Evolutionary conservation across 73 alveolate genomes (phyloP), one percentile per base, ranked within the genome.

Genomic region (Paramecium bursaria): DNA sequence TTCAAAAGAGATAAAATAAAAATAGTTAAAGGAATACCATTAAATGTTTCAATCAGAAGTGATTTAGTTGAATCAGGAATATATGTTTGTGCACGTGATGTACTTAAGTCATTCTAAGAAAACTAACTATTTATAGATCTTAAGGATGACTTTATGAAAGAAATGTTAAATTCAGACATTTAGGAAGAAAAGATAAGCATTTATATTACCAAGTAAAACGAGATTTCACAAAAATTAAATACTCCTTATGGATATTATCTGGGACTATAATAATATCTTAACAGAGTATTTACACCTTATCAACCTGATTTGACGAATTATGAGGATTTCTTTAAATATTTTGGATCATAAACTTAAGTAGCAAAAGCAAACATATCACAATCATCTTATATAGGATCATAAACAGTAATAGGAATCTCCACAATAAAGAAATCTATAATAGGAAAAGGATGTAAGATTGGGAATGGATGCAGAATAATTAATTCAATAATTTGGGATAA

Each of bases 91-190:
- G 29, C 77, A n/a, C 25, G 75, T 27, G 89, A 79, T 54, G 89
- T 79, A 2, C 48, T 79, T 1, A 79, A 79, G 47, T 35, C 74
- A 33, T 79, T 79, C 23, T 44, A 79, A 55, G 89, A 79, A 42
- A 19, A 79, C 21, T 79, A 53, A 29, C 35, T 73, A 48, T 79
- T 21, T 15, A 73, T 54, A 23, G 75, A 61, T 10, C 31, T 79
- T 11, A 79, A 73, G 30, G 74, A 79, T 25, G 89, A 79, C 26
- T 79, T 79, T 39, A 79, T 79, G 22, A 79, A 54, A 55, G 77
- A 79, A 9, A 42, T 79, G 85, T 21, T 61, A 17, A 54, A 46
- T 14, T 46, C 85, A 13, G 89, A 79, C 29, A 79, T 79, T 46
- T 23, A 79, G 19, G 89, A 52, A 39, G 89, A 79, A 54, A 79